Percentiles rank a stretch among this genome's conserved stretches.
These are phyloP conservation scores for Diaporthe sp. DNA, from an alignment of 2,329 filamentous ascomycete genomes.

Conservation along the genomic window DNA sequence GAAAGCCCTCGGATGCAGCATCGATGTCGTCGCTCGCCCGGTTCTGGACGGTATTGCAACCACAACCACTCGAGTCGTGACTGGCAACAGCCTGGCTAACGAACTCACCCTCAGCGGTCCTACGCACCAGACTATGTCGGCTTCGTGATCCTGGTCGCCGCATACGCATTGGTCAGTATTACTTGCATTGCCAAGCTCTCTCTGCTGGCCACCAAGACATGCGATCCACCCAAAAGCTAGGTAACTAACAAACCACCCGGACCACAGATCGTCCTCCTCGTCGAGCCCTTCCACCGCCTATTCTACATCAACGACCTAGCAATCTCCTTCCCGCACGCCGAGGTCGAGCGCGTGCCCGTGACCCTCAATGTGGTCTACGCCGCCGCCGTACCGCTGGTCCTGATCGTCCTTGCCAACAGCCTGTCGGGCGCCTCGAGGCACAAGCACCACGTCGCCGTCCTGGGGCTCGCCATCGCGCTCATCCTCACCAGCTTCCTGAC, in stretches of 20 bases:
- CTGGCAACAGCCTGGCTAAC: conserved; percentile 37
- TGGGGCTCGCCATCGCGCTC: conserved; percentile 84
- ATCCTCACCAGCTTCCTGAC: conserved; percentile 86
- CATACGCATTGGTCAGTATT: conserved; percentile 71
- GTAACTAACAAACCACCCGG: background rate
- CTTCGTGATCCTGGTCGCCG: conserved; percentile 76
- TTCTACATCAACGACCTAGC: conserved; percentile 88
- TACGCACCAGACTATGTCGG: conserved; percentile 93
- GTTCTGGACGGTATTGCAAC: conserved; percentile 61
- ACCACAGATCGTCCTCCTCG: conserved; percentile 73
- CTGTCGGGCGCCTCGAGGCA: conserved; percentile 74
- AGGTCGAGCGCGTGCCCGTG: conserved; percentile 85
- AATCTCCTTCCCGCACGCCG: conserved; percentile 89
- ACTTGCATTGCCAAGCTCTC: conserved; percentile 45
- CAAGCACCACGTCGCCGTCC: conserved; percentile 87
- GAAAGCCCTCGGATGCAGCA: conserved; percentile 42
- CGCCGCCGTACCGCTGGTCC: conserved; percentile 76
- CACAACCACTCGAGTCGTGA: conserved; percentile 24
- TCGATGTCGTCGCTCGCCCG: conserved; percentile 52
- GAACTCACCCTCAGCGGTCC: conserved; percentile 68
- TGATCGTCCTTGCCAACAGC: conserved; percentile 77
- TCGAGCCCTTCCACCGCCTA: conserved; percentile 93
- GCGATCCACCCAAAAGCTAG: background rate
- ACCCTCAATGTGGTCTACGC: conserved; percentile 85
- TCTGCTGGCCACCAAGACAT: background rate